Evolutionary conservation across 208 protist genomes (phyloP), one percentile per base, ranked within the genome.

Genomic region (Leishmania tarentolae): DNA sequence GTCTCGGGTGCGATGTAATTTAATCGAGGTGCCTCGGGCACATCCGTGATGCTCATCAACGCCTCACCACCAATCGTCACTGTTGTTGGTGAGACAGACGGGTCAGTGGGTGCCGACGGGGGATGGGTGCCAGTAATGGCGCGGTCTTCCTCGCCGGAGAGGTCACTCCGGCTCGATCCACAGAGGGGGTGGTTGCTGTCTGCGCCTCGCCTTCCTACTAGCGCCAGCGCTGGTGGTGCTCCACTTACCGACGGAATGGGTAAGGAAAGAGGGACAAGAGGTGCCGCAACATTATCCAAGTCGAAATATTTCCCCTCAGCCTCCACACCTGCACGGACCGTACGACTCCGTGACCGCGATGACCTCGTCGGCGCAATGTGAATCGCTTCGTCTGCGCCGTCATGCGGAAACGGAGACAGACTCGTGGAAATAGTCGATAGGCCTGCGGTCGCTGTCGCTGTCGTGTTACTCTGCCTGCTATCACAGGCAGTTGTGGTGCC

Each of bases 301-400:
- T 85, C 79, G 6, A 80, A 79, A 57, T 85, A 85, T 47, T 86
- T 83, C 40, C 83, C 80, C 24, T 82, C 65, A 46, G 4, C 42
- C 19, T 35, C 19, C 15, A 40, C 44, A 37, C 28, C 69, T 52
- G 69, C 69, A 11, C 7, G 8, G 24, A 8, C 19, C 13, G n/a
- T 37, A 15, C 7, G 28, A 35, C 3, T n/a, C 8, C 68, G 68
- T 35, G 28, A 11, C 42, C 24, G 6, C 24, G 42, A 72, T 21
- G 68, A 4, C 44, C 21, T 72, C 17, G 24, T 42, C 42, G 8
- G 11, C 9, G 68, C 42, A 72, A 19, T 47, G 68, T 72, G 40
- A 47, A 35, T 46, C 68, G 9, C 42, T 24, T 52, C 44, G 21
- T 35, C 21, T 8, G 1, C 9, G 28, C 7, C 9, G 8, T 17